These are phyloP conservation scores for Magnusiomyces suaveolens DNA, from an alignment of 1,139 yeast species.

Conservation along the genomic window DNA sequence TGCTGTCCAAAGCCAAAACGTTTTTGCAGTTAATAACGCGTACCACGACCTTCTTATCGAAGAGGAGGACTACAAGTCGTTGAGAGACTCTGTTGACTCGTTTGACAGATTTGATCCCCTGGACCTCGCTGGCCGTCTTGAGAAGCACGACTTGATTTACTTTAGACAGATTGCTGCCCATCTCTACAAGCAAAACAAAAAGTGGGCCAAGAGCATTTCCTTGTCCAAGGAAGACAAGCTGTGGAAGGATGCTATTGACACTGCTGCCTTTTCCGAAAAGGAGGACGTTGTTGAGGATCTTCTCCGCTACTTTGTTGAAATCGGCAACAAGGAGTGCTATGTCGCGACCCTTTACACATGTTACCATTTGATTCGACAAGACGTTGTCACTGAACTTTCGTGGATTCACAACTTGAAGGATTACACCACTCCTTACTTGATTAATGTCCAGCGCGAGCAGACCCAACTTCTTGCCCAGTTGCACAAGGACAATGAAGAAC, in stretches of 20 bases:
- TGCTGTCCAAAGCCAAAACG: conserved; percentile 82
- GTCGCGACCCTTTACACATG: conserved; percentile 83
- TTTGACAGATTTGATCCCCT: conserved; percentile 88
- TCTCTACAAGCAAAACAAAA: conserved; percentile 86
- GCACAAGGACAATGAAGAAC: conserved; percentile 58
- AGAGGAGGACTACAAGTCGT: conserved; percentile 89
- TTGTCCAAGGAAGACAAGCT: conserved; percentile 84
- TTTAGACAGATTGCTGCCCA: conserved; percentile 95
- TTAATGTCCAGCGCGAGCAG: conserved; percentile 70
- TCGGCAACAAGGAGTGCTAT: conserved; percentile 93
- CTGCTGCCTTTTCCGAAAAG: conserved; percentile 77
- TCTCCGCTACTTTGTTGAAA: conserved; percentile 86
- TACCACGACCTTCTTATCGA: conserved; percentile 92
- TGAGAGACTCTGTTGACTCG: conserved; percentile 77
- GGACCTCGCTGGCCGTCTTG: conserved; percentile 86
- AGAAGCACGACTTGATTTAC: conserved; percentile 80
- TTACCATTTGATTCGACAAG: conserved; percentile 70
- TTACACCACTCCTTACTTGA: conserved; percentile 85
- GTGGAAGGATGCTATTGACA: conserved; percentile 90
- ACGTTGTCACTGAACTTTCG: conserved; percentile 76
- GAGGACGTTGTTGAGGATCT: conserved; percentile 80
- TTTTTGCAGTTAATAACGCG: conserved; percentile 85
- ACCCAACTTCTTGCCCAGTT: conserved; percentile 55
- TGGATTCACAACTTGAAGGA: conserved; percentile 81
- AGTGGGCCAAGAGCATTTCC: conserved; percentile 81